Evolutionary conservation across 345 rosid species (phyloP).

Genomic region (Gossypium ekmanianum): DNA sequence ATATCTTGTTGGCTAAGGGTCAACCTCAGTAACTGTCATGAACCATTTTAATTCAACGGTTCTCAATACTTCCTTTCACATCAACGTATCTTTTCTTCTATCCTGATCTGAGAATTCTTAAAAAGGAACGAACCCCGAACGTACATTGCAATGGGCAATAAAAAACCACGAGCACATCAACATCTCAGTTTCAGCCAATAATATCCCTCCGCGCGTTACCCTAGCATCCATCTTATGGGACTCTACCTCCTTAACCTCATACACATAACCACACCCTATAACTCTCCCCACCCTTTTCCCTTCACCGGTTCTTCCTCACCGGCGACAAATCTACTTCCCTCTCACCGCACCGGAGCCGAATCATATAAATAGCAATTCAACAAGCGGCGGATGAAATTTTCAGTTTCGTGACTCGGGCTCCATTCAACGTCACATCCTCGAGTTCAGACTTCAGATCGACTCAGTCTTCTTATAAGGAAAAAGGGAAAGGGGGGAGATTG

Average conservation of each 20-base stretch:
- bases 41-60: not conserved
- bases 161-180: not conserved
- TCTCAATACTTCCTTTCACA: not conserved
- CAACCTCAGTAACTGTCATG: not conserved
- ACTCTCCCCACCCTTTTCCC: not conserved
- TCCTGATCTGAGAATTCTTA: too few relatives aligned
- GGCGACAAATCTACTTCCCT: not conserved
- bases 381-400: not conserved
- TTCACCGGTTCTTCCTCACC: not conserved
- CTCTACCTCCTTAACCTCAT: not conserved
- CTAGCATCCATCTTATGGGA: not conserved
- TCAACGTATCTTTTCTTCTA: not conserved
- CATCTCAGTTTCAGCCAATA: not conserved
- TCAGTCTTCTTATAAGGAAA: not conserved
- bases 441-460: not conserved
- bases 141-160: not conserved
- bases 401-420: constrained; percentile 10
- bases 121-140: not conserved
- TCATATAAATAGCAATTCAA: not conserved
- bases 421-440: not conserved
- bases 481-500: not conserved
- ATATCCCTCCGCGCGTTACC: not conserved
- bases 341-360: not conserved
- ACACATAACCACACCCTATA: not conserved
- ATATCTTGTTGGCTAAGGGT: not conserved